These are phyloP conservation scores for Exophiala dermatitidis DNA, from an alignment of 2,329 filamentous ascomycete species.

Conservation along the genomic window DNA sequence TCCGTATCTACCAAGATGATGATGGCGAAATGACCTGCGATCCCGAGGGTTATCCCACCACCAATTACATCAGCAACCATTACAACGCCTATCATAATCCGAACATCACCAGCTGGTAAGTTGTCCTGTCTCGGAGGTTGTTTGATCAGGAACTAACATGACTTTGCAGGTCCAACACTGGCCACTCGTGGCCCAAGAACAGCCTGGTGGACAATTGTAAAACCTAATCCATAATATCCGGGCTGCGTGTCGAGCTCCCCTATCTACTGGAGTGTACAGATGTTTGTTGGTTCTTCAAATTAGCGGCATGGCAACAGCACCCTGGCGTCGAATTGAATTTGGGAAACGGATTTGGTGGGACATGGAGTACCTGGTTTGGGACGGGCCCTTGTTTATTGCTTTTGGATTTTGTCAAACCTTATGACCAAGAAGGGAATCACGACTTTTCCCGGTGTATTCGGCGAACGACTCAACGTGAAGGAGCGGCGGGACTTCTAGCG, in stretches of 20 bases:
- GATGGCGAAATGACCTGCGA: constrained; percentile 58
- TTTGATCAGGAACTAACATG: constrained; percentile 11
- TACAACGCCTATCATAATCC: constrained; percentile 55
- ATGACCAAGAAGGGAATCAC: constrained; percentile 20
- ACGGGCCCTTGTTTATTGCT: neutral
- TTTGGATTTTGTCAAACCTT: constrained; percentile 20
- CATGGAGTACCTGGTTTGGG: constrained; percentile 10
- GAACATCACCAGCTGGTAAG: constrained; percentile 59
- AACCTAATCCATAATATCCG: constrained; percentile 24
- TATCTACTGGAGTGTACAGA: constrained; percentile 18
- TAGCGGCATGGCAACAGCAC: constrained; percentile 23
- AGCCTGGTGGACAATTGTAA: constrained; percentile 52
- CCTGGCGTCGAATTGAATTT: constrained; percentile 19
- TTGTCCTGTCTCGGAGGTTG: constrained; percentile 17
- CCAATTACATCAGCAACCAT: constrained; percentile 58
- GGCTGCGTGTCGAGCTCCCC: constrained; percentile 18
- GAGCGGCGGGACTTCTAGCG: constrained; percentile 2
- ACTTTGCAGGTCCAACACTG: constrained; percentile 39
- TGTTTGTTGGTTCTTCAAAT: constrained; percentile 17
- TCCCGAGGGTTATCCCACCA: constrained; percentile 59
- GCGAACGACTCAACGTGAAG: constrained; percentile 13
- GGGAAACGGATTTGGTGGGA: constrained; percentile 10
- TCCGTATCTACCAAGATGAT: constrained; percentile 63
- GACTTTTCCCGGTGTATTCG: constrained; percentile 15
- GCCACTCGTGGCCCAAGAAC: constrained; percentile 56